Evolutionary conservation across 2,329 filamentous ascomycete species (phyloP).

Genomic region (Cercospora berteroae): DNA sequence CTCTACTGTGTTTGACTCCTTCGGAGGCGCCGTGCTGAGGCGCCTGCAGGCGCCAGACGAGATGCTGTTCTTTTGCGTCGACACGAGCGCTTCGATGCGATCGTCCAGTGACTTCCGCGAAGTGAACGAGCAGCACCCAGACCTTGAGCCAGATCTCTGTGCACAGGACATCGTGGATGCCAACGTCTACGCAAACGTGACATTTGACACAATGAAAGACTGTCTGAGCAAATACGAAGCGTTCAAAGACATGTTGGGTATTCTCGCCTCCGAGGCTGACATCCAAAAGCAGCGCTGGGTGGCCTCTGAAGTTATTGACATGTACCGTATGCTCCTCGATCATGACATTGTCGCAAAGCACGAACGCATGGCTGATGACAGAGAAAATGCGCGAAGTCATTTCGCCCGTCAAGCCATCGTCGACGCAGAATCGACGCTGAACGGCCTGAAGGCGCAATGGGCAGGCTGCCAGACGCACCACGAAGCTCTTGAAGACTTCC

Average conservation of each 20-base stretch:
- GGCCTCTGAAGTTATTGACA: slow-evolving; percentile 23
- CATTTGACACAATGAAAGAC: slow-evolving; percentile 33
- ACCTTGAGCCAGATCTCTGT: slow-evolving; percentile 15
- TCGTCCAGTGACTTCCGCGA: slow-evolving; percentile 35
- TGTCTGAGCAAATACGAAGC: slow-evolving; percentile 29
- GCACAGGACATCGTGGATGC: slow-evolving; percentile 11
- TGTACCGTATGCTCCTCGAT: slow-evolving; percentile 22
- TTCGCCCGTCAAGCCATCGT: background rate
- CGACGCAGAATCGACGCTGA: slow-evolving; percentile 4
- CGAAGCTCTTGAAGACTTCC: slow-evolving; percentile 30
- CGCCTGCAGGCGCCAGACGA: slow-evolving; percentile 37
- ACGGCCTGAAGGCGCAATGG: slow-evolving; percentile 18
- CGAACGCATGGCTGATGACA: slow-evolving; percentile 11
- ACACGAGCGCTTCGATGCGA: slow-evolving; percentile 38
- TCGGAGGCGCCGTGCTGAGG: slow-evolving; percentile 33
- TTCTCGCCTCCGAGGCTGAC: slow-evolving; percentile 14
- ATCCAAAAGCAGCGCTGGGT: background rate
- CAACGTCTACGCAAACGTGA: slow-evolving; percentile 14
- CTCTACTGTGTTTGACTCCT: slow-evolving; percentile 38
- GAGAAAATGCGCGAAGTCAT: background rate
- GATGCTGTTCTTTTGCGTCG: slow-evolving; percentile 39
- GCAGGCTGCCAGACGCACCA: slow-evolving; percentile 21
- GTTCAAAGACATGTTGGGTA: slow-evolving; percentile 34
- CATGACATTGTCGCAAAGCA: slow-evolving; percentile 18
- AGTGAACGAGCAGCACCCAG: slow-evolving; percentile 25